A percentile compares a stretch with the other conserved stretches of the same genome.
Evolutionary conservation across 1,139 yeast genomes (phyloP).

Genomic region (Protomyces inouyei): DNA sequence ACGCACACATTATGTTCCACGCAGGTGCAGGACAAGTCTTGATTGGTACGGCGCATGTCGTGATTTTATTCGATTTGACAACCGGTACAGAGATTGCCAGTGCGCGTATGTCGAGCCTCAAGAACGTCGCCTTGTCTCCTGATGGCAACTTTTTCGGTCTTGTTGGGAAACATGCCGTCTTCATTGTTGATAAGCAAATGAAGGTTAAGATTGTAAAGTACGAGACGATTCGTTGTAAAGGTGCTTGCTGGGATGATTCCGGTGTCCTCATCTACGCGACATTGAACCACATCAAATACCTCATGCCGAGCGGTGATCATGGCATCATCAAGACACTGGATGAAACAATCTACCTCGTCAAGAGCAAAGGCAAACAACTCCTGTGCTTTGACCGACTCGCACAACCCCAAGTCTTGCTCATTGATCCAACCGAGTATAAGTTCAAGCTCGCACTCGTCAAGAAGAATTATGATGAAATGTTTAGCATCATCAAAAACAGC

Average conservation of each 20-base stretch:
- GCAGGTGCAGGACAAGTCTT: constrained; percentile 80
- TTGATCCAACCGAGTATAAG: constrained; percentile 96
- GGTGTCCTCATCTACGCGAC: constrained; percentile 91
- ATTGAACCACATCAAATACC: constrained; percentile 89
- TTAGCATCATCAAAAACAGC: constrained; percentile 80
- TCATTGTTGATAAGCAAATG: constrained; percentile 74
- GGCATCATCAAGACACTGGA: constrained; percentile 92
- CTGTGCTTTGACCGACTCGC: constrained; percentile 83
- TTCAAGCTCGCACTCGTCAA: constrained; percentile 89
- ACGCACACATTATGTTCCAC: constrained; percentile 65
- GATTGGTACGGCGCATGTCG: constrained; percentile 65
- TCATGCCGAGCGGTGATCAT: constrained; percentile 85
- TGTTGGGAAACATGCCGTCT: constrained; percentile 85
- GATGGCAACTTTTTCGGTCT: constrained; percentile 87
- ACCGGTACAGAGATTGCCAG: constrained; percentile 38
- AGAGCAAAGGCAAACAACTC: constrained; percentile 64
- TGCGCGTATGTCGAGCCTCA: constrained; percentile 48
- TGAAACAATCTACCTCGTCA: constrained; percentile 79
- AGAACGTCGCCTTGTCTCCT: constrained; percentile 82
- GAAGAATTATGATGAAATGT: constrained; percentile 85
- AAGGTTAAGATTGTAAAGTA: constrained; percentile 81
- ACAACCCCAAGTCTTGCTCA: constrained; percentile 66
- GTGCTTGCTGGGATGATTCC: constrained; percentile 97
- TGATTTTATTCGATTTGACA: constrained; percentile 73
- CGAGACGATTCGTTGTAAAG: constrained; percentile 93